Base-by-base conservation (phyloP, 129 eudicot species). In the Flaveria brownii region DNA sequence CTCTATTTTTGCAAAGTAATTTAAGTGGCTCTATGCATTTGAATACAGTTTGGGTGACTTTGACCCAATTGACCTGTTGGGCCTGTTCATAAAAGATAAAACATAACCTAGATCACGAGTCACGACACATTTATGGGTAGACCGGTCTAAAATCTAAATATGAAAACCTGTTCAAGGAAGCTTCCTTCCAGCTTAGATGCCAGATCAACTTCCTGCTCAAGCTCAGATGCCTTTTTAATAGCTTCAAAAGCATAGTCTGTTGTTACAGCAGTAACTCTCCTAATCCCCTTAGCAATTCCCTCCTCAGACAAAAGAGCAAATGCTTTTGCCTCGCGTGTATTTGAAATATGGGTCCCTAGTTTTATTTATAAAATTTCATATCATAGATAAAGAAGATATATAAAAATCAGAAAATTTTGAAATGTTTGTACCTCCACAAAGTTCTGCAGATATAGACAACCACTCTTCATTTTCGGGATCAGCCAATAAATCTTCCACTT, bases 231-330 rank as follows among this genome's bases (percentile, higher is more conserved):
- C 81, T 81, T 67, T 73, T 84, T 85, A 9, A 83, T 30, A 49
- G 98, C 98, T 63, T 87, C 87, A 9, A 86, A 84, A 74, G 98
- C 98, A 83, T 50, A 73, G 36, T 86, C 88, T 28, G 86, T 79
- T 46, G 98, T 94, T 46, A 94, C 98, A 52, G 97, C 98, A 20
- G 98, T 94, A 62, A 94, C 87, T 81, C 98, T 86, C 11, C 98
- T 92, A 74, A 91, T 86, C 79, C 97, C 98, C 74, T 94, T 94
- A 9, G 97, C 98, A 86, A 91, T 94, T 60, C 96, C 97, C 82
- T 94, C 98, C 85, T 94, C 98, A 6, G 97, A 91, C 74, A 94
- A 46, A 57, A 94, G 97, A 5, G 96, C 97, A 85, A 94, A 94
- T 73, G 90, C 87, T 83, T 89, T 83, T 0, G 98, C 98, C 72